Percentiles rank a stretch among this genome's conserved stretches.
phyloP scores from a whole-genome alignment of 1,284 basidiomycete genomes.

The Boletus semigastroideus region DNA sequence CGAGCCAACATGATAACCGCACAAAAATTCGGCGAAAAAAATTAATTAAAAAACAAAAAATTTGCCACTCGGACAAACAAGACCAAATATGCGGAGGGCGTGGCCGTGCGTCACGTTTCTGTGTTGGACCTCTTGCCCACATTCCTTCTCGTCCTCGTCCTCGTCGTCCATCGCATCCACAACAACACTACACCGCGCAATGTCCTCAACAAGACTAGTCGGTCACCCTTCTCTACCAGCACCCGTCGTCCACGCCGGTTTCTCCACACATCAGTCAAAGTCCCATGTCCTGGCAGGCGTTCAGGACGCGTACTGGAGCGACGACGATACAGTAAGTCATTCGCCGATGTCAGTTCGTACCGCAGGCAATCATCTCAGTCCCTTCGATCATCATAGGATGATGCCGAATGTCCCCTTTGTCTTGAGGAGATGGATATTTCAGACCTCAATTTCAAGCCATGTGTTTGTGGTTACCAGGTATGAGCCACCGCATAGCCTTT shows the following conservation, averaged over 20 bases:
- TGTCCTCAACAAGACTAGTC: conserved; percentile 48
- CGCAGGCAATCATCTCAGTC: conserved; percentile 13
- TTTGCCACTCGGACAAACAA: conserved; percentile 25
- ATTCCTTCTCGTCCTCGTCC: conserved; percentile 4
- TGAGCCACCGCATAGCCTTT: conserved; percentile 23
- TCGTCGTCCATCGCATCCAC: conserved; percentile 12
- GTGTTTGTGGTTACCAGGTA: conserved; percentile 98
- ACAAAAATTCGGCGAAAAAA: not conserved
- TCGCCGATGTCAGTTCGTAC: not conserved
- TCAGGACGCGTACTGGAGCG: conserved; percentile 98
- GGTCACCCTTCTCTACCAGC: conserved; percentile 65
- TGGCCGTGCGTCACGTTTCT: conserved; percentile 29
- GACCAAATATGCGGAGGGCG: conserved; percentile 19
- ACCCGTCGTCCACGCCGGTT: conserved; percentile 66
- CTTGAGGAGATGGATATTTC: conserved; percentile 99
- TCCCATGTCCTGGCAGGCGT: conserved; percentile 84
- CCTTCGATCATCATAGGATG: conserved; percentile 63
- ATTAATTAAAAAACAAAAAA: not conserved
- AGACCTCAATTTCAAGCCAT: conserved; percentile 99
- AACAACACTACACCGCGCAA: conserved; percentile 21
- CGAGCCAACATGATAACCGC: conserved; percentile 23
- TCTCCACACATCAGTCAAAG: conserved; percentile 73
- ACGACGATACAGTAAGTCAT: conserved; percentile 76
- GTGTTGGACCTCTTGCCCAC: conserved; percentile 19
- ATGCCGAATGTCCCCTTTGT: conserved; percentile 97